Evolutionary conservation across 305 asterid species (phyloP).

Genomic region (Euphrasia arctica): DNA sequence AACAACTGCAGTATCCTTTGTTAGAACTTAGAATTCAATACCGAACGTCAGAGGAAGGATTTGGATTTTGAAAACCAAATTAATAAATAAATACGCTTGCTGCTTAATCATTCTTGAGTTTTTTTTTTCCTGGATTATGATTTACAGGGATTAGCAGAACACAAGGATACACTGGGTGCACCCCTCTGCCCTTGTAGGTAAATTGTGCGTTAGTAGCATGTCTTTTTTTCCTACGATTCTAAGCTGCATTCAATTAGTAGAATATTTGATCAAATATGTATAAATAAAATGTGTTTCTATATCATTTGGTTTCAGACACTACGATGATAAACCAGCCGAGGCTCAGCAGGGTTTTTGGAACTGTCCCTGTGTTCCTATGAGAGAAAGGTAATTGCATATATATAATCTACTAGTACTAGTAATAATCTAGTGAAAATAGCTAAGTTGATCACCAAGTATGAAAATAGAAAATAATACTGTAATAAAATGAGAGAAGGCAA

Average conservation of each 20-base stretch:
- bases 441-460: background rate
- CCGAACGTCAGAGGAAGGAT: no score
- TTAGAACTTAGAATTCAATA: background rate
- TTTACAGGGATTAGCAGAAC: constrained; percentile 89
- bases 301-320: constrained; percentile 41
- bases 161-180: constrained; percentile 94
- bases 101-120: background rate
- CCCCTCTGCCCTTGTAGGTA: constrained; percentile 97
- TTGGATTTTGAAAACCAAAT: background rate
- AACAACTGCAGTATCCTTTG: background rate
- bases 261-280: background rate
- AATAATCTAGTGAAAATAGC: background rate
- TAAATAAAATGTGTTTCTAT: background rate
- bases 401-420: no score
- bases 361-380: constrained; percentile 95
- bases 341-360: constrained; percentile 96
- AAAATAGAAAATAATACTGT: no score
- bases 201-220: constrained; percentile 1
- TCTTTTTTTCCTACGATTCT: background rate
- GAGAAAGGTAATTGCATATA: constrained; percentile 39
- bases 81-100: background rate
- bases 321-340: constrained; percentile 82
- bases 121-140: background rate
- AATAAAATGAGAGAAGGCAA: background rate
- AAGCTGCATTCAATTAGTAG: background rate